Conservation (phyloP, 495 filamentous ascomycete genomes). For the Xylaria longipes region DNA sequence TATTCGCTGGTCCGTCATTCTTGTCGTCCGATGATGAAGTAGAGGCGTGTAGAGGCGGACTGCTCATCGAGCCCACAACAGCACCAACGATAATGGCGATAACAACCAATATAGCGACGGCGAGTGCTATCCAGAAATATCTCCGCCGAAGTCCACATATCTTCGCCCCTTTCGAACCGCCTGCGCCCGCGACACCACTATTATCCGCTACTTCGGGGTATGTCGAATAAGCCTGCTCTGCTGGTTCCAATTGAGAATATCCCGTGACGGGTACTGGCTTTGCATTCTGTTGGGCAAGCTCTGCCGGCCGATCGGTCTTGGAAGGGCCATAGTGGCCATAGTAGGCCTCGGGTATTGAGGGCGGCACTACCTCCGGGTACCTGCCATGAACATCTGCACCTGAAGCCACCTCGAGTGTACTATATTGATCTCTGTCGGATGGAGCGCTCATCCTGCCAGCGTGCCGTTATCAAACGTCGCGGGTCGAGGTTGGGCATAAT, state of each 20-base stretch:
- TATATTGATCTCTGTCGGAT: slow-evolving; percentile 34
- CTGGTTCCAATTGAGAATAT: background rate
- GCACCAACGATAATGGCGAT: slow-evolving; percentile 33
- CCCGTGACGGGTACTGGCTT: background rate
- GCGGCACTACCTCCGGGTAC: slow-evolving; percentile 22
- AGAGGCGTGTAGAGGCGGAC: background rate
- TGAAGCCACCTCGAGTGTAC: slow-evolving; percentile 37
- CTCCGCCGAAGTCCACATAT: slow-evolving; percentile 36
- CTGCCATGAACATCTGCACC: slow-evolving; percentile 27
- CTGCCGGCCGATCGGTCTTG: background rate
- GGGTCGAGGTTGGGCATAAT: slow-evolving; percentile 16
- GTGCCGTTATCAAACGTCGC: slow-evolving; percentile 13
- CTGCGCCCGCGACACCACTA: slow-evolving; percentile 7
- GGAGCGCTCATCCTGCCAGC: slow-evolving; percentile 33
- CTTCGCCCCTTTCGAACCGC: slow-evolving; percentile 15
- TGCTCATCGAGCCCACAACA: slow-evolving; percentile 29
- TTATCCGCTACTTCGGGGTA: slow-evolving; percentile 28
- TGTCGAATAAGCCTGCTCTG: slow-evolving; percentile 12
- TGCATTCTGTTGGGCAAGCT: slow-evolving; percentile 9
- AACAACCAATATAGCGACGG: slow-evolving; percentile 29
- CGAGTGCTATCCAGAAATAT: slow-evolving; percentile 32
- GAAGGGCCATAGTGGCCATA: slow-evolving; percentile 22
- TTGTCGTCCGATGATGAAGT: slow-evolving; percentile 11
- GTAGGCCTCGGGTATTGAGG: slow-evolving; percentile 3
- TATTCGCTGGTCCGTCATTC: slow-evolving; percentile 1